Base-by-base conservation (phyloP, 1,139 yeast genomes). In the Citeromyces hawaiiensis region DNA sequence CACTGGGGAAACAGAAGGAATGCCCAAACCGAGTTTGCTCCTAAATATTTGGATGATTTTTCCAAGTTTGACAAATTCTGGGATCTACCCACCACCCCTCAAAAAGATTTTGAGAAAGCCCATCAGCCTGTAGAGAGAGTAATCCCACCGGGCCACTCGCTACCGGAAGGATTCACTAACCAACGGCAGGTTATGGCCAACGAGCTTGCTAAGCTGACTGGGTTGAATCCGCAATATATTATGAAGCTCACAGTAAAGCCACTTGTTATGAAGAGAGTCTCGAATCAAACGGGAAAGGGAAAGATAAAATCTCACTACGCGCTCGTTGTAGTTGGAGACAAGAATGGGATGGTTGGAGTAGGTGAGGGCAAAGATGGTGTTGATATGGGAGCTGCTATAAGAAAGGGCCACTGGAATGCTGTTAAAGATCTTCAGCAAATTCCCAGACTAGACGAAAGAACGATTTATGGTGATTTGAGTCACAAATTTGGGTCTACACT, bases 301-400 rank as follows among this genome's bases (percentile, higher is more conserved):
- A 91, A 88, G 57, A 85, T 86, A 48, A 77, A 82, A 38, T 77
- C 87, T 38, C 82, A 78, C 58, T 91, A 85, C 57, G 83, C 88
- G 1, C 61, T 91, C 52, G 93, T 88, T 8, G 85, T 88, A 35
- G 96, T 83, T 7, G 99, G 99, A 37, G 95, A 93, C 60, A 72
- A 78, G 44, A 81, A 83, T 48, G 99, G 99, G 46, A 83, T 87
- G 79, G 68, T 88, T 45, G 98, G 98, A 36, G 66, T 88, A 39
- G 99, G 98, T 41, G 95, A 87, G 59, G 99, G 98, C 44, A 85
- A 85, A 55, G 88, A 91, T 43, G 69, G 87, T 50, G 80, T 76
- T 45, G 87, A 83, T 45, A 75, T 82, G 62, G 66, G 83, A 43
- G 72, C 73, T 41, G 96, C 98, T 2, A 72, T 82, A 31, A 66